Evolutionary conservation across 768 basidiomycete genomes (phyloP).

Genomic region (Gloeopeniophorella convolvens): DNA sequence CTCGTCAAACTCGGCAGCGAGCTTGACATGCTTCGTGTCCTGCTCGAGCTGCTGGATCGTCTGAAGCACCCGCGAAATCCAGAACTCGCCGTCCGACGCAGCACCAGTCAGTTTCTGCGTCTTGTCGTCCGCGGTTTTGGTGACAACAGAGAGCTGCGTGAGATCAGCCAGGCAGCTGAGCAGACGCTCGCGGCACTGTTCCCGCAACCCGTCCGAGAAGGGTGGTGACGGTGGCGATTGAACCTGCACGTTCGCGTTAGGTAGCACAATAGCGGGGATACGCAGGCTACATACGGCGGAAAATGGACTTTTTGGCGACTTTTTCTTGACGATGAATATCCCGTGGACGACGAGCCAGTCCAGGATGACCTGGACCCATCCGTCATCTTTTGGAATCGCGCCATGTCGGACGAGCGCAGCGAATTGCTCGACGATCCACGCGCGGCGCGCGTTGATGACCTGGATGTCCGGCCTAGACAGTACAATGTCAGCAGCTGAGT

Average conservation of each 20-base stretch:
- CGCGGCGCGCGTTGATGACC: conserved; percentile 48
- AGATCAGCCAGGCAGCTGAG: conserved; percentile 72
- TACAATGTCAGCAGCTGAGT: neutral
- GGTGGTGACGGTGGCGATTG: conserved; percentile 55
- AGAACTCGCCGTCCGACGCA: conserved; percentile 69
- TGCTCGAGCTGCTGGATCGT: conserved; percentile 51
- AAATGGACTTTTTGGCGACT: conserved; percentile 56
- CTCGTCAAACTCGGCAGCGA: conserved; percentile 47
- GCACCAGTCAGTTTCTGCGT: conserved; percentile 50
- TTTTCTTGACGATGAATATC: conserved; percentile 70
- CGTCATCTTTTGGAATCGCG: conserved; percentile 71
- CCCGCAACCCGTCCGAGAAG: conserved; percentile 66
- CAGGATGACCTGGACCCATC: conserved; percentile 66
- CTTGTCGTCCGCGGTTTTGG: conserved; percentile 49
- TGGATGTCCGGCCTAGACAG: conserved; percentile 38
- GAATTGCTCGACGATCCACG: conserved; percentile 87
- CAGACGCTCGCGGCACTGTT: conserved; percentile 61
- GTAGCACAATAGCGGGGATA: neutral
- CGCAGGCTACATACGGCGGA: conserved; percentile 43
- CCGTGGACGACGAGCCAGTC: conserved; percentile 82
- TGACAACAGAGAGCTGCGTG: conserved; percentile 43
- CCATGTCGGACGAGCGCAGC: conserved; percentile 71
- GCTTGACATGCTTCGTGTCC: conserved; percentile 61
- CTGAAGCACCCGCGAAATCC: conserved; percentile 62
- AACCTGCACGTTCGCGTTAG: conserved; percentile 42